A percentile compares a stretch with the other conserved stretches of the same genome.
These are phyloP conservation scores for Fusarium euwallaceae DNA, from an alignment of 2,329 filamentous ascomycete genomes.

Conservation along the genomic window DNA sequence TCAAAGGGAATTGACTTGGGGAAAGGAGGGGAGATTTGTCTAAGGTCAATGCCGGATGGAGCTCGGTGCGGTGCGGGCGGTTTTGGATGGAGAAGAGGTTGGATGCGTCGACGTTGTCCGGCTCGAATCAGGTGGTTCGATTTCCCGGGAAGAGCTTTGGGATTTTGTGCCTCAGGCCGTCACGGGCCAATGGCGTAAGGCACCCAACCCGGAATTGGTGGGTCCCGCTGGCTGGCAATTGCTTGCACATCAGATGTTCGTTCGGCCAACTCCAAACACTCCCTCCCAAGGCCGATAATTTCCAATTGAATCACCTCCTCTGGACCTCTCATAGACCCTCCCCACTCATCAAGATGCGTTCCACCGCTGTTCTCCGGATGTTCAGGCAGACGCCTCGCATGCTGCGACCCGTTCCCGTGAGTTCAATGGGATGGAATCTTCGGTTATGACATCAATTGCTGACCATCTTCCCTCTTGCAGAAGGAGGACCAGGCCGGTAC, in stretches of 20 bases:
- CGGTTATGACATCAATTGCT: slow-evolving; percentile 43
- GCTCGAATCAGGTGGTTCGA: slow-evolving; percentile 59
- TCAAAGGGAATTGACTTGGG: slow-evolving; percentile 38
- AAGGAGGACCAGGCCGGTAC: slow-evolving; percentile 77
- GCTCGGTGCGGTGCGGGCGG: slow-evolving; percentile 45
- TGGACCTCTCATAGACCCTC: slow-evolving; percentile 47
- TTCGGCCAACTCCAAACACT: slow-evolving; percentile 50
- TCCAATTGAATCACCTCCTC: slow-evolving; percentile 50
- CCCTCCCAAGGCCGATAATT: slow-evolving; percentile 47
- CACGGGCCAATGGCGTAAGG: slow-evolving; percentile 54
- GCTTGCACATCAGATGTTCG: slow-evolving; percentile 52
- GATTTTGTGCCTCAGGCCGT: slow-evolving; percentile 57
- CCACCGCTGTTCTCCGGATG: slow-evolving; percentile 76
- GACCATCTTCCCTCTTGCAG: slow-evolving; percentile 55
- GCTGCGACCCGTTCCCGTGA: slow-evolving; percentile 80
- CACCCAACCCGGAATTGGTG: slow-evolving; percentile 48
- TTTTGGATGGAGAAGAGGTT: slow-evolving; percentile 48
- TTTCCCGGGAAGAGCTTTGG: slow-evolving; percentile 46
- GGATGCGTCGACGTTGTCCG: slow-evolving; percentile 52
- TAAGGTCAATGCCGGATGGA: slow-evolving; percentile 53
- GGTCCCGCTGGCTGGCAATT: slow-evolving; percentile 47
- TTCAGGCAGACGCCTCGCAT: slow-evolving; percentile 75
- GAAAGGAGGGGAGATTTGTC: slow-evolving; percentile 40
- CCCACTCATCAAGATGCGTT: slow-evolving; percentile 69
- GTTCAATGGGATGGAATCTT: slow-evolving; percentile 47